phyloP scores from a whole-genome alignment of 176 grass and related monocot genomes.

The Carex kokanica region DNA sequence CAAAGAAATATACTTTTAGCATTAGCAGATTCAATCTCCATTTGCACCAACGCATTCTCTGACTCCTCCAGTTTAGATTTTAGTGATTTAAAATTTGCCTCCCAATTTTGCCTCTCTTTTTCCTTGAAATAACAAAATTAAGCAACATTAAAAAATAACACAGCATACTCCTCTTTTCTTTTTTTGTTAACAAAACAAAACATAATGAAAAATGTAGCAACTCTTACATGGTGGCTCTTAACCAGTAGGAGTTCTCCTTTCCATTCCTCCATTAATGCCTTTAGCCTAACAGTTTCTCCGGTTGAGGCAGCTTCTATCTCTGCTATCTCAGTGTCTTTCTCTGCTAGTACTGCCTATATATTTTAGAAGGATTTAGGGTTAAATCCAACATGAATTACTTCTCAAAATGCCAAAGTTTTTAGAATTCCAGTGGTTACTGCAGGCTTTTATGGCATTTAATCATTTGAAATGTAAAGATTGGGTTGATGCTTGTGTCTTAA shows the following conservation, averaged over 20 bases:
- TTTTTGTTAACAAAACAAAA: background rate
- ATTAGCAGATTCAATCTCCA: slow-evolving; percentile 70
- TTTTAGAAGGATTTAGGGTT: background rate
- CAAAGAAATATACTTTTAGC: slow-evolving; percentile 63
- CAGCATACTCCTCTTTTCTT: background rate
- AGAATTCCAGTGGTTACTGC: background rate
- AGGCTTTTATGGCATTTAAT: background rate
- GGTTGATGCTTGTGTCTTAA: background rate
- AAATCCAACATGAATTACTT: background rate
- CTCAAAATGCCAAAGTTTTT: background rate
- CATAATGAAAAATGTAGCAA: background rate
- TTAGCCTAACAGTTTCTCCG: slow-evolving; percentile 83
- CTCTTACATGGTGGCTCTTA: slow-evolving; percentile 66
- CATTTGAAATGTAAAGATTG: background rate
- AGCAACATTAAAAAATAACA: slow-evolving; percentile 13
- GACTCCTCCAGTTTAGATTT: slow-evolving; percentile 70
- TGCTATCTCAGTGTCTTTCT: slow-evolving; percentile 96
- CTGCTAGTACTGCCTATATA: slow-evolving; percentile 56
- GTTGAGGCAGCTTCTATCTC: slow-evolving; percentile 91
- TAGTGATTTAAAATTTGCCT: slow-evolving; percentile 51
- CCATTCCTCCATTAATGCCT: slow-evolving; percentile 74
- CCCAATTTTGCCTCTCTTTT: slow-evolving; percentile 85
- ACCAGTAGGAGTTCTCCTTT: slow-evolving; percentile 76
- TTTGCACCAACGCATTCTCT: slow-evolving; percentile 57
- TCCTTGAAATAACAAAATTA: slow-evolving; percentile 45